A percentile compares a stretch with the other conserved stretches of the same genome.
phyloP scores from a whole-genome alignment of 2,329 filamentous ascomycete genomes.

The Talaromyces funiculosus region DNA sequence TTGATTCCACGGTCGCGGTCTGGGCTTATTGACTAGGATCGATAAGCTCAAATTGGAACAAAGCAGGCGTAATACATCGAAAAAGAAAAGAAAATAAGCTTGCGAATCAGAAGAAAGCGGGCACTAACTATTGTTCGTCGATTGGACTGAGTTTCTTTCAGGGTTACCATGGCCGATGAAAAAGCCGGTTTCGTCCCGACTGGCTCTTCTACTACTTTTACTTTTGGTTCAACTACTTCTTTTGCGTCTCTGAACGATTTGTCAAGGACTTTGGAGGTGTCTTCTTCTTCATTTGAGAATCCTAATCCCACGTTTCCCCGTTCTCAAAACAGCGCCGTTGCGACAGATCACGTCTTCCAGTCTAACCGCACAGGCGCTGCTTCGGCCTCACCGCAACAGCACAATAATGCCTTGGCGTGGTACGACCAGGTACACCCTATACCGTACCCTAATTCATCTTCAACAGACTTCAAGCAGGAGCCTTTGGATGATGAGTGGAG shows the following conservation, averaged over 20 bases:
- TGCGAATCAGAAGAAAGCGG: not conserved
- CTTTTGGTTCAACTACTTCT: not conserved
- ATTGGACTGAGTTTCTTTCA: not conserved
- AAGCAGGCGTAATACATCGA: not conserved
- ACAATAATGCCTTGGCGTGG: not conserved
- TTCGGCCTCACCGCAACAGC: not conserved
- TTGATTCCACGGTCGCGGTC: not conserved
- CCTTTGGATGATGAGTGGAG: not conserved
- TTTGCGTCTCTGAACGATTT: slow-evolving; percentile 1
- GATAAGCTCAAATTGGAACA: not conserved
- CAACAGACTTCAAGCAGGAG: not conserved
- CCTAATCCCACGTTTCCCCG: not conserved
- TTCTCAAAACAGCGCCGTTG: not conserved
- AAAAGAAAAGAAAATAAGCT: not conserved
- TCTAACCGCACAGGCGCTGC: not conserved
- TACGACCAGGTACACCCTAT: slow-evolving; percentile 1
- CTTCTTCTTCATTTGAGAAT: not conserved
- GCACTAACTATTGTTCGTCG: not conserved
- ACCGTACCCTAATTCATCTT: not conserved
- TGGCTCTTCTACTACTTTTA: slow-evolving; percentile 2
- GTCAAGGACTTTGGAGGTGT: not conserved
- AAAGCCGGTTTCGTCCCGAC: slow-evolving; percentile 4
- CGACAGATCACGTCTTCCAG: not conserved
- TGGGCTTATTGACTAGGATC: not conserved
- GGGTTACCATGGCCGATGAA: not conserved